These are phyloP conservation scores for Solanum neorickii DNA, from an alignment of 257 asterid genomes.

Conservation along the genomic window DNA sequence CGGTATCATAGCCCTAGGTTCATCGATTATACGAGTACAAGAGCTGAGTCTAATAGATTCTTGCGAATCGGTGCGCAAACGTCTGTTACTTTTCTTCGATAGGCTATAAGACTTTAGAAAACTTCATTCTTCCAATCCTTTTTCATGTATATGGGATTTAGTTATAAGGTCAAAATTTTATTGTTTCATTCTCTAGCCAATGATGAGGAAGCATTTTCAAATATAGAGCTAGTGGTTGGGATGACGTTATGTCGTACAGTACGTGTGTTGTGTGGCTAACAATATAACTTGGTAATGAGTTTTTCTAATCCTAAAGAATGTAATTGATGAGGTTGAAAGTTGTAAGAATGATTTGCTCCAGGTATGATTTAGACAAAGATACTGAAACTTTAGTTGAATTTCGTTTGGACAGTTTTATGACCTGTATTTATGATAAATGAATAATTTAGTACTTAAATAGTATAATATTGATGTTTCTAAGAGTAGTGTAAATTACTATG, in stretches of 20 bases:
- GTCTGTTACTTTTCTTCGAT: too few species aligned
- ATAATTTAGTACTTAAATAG: neutral
- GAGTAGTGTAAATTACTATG: neutral
- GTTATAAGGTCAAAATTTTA: too few species aligned
- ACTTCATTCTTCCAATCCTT: too few species aligned
- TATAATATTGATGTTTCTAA: neutral
- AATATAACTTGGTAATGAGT: neutral
- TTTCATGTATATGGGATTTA: neutral
- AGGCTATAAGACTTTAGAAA: too few species aligned
- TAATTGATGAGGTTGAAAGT: neutral
- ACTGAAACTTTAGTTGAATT: too few species aligned
- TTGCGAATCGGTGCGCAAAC: too few species aligned
- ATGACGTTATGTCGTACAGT: neutral
- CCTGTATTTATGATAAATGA: neutral
- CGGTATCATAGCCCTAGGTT: too few species aligned
- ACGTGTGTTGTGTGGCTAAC: neutral
- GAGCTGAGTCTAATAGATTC: too few species aligned
- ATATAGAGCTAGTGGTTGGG: neutral
- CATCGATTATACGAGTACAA: too few species aligned
- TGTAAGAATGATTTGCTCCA: neutral
- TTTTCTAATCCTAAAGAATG: too few species aligned
- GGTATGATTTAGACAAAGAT: neutral
- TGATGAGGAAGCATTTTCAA: neutral
- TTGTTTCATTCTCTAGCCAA: neutral
- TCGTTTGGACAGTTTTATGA: neutral